phyloP scores from a whole-genome alignment of 2,329 filamentous ascomycete species.

The Diaporthe sp. region DNA sequence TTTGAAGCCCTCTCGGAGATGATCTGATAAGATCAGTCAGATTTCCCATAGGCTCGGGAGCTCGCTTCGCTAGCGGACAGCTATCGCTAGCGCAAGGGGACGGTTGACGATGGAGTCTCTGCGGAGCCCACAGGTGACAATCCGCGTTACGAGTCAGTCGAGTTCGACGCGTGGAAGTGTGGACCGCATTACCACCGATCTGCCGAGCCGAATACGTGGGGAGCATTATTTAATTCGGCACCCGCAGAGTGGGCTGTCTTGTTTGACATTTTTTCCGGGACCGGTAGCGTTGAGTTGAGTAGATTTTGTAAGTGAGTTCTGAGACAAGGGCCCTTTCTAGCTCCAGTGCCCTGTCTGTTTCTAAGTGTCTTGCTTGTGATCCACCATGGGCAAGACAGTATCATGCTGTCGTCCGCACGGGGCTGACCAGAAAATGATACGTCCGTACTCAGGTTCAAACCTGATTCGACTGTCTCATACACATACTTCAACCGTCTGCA shows the following conservation, averaged over 20 bases:
- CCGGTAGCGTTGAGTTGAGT: not conserved
- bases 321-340: too few species aligned
- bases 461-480: too few species aligned
- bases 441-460: too few species aligned
- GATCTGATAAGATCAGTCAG: slow-evolving; percentile 20
- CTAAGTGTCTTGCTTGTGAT: too few species aligned
- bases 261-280: not conserved
- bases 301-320: too few species aligned
- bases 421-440: too few species aligned
- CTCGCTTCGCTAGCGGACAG: not conserved
- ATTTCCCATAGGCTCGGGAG: not conserved
- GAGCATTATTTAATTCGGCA: not conserved
- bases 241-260: too few species aligned
- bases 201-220: not conserved
- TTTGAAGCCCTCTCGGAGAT: not conserved
- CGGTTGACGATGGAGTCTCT: not conserved
- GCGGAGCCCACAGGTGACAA: not conserved
- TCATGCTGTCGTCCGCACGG: too few species aligned
- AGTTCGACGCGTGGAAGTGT: not conserved
- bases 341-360: too few species aligned
- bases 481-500: too few species aligned
- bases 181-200: not conserved
- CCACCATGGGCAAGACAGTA: too few species aligned
- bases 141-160: not conserved
- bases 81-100: not conserved